A percentile compares a stretch with the other conserved stretches of the same genome.
These are phyloP conservation scores for Venturia carpophila DNA, from an alignment of 2,329 filamentous ascomycete species.

Conservation along the genomic window DNA sequence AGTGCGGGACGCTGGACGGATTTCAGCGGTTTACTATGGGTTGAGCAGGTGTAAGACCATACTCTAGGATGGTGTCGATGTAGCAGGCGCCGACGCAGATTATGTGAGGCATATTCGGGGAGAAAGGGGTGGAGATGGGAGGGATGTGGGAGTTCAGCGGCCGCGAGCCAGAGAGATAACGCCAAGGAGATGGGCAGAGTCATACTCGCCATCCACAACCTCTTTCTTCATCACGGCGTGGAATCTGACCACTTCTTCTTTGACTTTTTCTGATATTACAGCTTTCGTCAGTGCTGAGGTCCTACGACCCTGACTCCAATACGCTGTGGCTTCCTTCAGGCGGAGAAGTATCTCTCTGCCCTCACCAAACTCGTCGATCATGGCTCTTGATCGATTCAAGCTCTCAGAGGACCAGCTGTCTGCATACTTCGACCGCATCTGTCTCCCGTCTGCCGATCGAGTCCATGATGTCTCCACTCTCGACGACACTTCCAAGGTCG, in stretches of 20 bases:
- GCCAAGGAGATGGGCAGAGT: too few relatives aligned
- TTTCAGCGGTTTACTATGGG: slow-evolving; percentile 20
- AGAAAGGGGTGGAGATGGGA: neutral
- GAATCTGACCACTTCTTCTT: too few relatives aligned
- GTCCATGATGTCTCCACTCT: neutral
- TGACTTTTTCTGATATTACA: too few relatives aligned
- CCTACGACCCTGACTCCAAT: too few relatives aligned
- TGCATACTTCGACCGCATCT: slow-evolving; percentile 6
- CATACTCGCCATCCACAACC: neutral
- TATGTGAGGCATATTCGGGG: slow-evolving; percentile 45
- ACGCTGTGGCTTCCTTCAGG: too few relatives aligned
- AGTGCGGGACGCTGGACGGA: slow-evolving; percentile 52
- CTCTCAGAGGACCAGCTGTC: neutral
- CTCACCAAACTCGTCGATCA: neutral
- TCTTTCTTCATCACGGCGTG: neutral
- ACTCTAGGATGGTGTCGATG: slow-evolving; percentile 62
- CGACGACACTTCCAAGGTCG: slow-evolving; percentile 6
- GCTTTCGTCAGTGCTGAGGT: neutral
- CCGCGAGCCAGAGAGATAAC: too few relatives aligned
- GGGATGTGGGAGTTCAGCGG: too few relatives aligned
- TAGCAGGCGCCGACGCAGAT: slow-evolving; percentile 62
- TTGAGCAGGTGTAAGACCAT: slow-evolving; percentile 23
- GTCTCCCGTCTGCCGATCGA: neutral
- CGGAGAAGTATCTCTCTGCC: too few relatives aligned
- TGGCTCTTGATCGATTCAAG: neutral